Conservation (phyloP, 225 moss, liverwort and hornwort genomes). For the Antitrichia curtipendula region DNA sequence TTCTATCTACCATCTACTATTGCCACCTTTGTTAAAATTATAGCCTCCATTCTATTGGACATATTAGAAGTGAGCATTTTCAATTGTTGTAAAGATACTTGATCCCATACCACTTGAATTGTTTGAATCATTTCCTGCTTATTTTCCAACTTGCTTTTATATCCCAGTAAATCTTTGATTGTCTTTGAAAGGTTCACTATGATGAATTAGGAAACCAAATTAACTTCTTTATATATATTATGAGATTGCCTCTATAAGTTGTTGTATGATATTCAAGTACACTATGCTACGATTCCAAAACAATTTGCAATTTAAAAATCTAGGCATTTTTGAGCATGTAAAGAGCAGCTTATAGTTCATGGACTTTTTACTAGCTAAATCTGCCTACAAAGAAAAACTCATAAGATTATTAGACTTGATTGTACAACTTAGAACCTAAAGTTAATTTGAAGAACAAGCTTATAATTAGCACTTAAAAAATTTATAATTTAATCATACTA, state of each 20-base stretch:
- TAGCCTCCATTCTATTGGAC: not conserved
- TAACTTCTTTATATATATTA: accelerated
- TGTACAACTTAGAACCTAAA: too few relatives aligned
- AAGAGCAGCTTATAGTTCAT: not conserved
- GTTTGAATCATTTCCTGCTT: not conserved
- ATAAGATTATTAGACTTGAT: not conserved
- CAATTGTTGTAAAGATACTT: not conserved
- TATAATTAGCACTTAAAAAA: too few relatives aligned
- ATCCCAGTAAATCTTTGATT: not conserved
- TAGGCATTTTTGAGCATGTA: not conserved
- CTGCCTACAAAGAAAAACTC: accelerated
- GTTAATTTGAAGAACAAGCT: too few relatives aligned
- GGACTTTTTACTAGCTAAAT: not conserved
- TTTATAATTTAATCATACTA: too few relatives aligned
- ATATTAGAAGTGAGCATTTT: not conserved
- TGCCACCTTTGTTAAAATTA: not conserved
- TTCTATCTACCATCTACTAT: too few relatives aligned
- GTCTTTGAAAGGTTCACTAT: not conserved
- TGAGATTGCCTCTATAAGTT: not conserved
- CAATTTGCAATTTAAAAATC: accelerated
- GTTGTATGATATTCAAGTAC: not conserved
- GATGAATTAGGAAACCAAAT: not conserved
- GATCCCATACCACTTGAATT: not conserved
- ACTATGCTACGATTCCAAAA: not conserved
- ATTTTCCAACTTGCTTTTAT: accelerated